Percentiles rank a stretch among this genome's conserved stretches.
phyloP scores from a whole-genome alignment of 2,329 filamentous ascomycete species.

The Aphanocladium album region DNA sequence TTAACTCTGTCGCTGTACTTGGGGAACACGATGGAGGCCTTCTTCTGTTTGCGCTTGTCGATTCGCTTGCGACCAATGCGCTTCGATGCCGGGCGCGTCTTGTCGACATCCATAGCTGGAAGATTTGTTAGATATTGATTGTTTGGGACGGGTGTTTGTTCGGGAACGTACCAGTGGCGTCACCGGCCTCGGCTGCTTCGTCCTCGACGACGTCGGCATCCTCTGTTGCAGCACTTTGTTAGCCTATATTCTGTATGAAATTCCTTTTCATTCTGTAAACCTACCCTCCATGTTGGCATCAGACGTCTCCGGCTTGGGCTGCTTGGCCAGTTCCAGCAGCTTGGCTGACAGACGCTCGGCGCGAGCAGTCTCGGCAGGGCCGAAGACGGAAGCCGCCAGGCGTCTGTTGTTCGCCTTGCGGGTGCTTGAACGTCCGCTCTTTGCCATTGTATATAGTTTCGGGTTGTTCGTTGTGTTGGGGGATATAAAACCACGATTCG shows the following conservation, averaged over 20 bases:
- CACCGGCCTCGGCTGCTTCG: conserved; percentile 24
- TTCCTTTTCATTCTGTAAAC: not conserved
- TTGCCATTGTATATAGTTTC: conserved; percentile 64
- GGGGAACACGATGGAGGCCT: conserved; percentile 54
- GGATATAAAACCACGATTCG: not conserved
- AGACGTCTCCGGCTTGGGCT: conserved; percentile 61
- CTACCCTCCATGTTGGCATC: conserved; percentile 44
- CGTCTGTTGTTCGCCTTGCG: conserved; percentile 79
- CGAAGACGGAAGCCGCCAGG: conserved; percentile 77
- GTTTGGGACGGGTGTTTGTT: not conserved
- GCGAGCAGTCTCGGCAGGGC: conserved; percentile 72
- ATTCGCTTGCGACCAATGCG: conserved; percentile 46
- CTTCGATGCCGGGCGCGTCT: conserved; percentile 33
- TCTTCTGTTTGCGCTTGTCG: conserved; percentile 53
- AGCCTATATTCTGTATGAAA: conserved; percentile 9
- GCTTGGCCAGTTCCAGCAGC: conserved; percentile 71
- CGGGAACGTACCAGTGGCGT: conserved; percentile 18
- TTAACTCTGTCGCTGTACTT: conserved; percentile 50
- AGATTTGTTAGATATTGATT: not conserved
- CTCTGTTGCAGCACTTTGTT: conserved; percentile 18
- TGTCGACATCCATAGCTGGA: conserved; percentile 55
- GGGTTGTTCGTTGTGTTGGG: not conserved
- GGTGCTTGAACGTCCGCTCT: conserved; percentile 72
- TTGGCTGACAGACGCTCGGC: conserved; percentile 81
- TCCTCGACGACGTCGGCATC: conserved; percentile 23